Conservation (phyloP, 2,329 filamentous ascomycete species). For the Colletotrichum scovillei region DNA sequence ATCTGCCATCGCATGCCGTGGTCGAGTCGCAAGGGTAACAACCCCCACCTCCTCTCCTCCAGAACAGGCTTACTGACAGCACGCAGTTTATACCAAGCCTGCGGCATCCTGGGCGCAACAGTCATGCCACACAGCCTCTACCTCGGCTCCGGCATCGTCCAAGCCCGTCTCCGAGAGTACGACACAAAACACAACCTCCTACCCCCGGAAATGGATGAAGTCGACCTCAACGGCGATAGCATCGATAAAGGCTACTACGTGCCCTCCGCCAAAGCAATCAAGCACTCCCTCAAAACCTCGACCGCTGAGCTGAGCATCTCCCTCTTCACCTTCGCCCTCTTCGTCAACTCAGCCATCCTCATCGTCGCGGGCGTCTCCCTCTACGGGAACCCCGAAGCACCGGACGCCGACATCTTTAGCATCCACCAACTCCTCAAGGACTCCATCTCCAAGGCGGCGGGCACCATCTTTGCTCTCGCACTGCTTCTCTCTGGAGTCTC, state of each 20-base stretch:
- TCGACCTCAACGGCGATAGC: conserved; percentile 33
- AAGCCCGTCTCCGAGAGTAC: conserved; percentile 73
- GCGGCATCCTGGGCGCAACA: conserved; percentile 81
- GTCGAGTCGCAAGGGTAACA: conserved; percentile 64
- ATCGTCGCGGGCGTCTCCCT: conserved; percentile 85
- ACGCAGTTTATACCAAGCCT: conserved; percentile 71
- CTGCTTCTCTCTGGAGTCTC: conserved; percentile 83
- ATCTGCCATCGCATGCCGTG: conserved; percentile 70
- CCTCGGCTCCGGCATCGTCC: conserved; percentile 76
- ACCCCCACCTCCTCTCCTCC: no score
- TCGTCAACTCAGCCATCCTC: conserved; percentile 85
- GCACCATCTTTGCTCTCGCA: conserved; percentile 85
- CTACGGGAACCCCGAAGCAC: conserved; percentile 70
- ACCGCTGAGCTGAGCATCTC: conserved; percentile 77
- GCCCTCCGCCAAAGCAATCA: conserved; percentile 79
- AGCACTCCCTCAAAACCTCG: conserved; percentile 78
- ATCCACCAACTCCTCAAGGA: conserved; percentile 79
- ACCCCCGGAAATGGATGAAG: conserved; percentile 44
- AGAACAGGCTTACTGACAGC: no score
- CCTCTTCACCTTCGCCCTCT: conserved; percentile 85
- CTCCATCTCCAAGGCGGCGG: conserved; percentile 79
- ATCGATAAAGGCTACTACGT: conserved; percentile 70
- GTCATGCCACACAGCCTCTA: conserved; percentile 79
- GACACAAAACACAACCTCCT: conserved; percentile 68
- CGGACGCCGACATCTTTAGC: conserved; percentile 81